Conservation (phyloP, 2,329 filamentous ascomycete species). For the Ciborinia camelliae region DNA sequence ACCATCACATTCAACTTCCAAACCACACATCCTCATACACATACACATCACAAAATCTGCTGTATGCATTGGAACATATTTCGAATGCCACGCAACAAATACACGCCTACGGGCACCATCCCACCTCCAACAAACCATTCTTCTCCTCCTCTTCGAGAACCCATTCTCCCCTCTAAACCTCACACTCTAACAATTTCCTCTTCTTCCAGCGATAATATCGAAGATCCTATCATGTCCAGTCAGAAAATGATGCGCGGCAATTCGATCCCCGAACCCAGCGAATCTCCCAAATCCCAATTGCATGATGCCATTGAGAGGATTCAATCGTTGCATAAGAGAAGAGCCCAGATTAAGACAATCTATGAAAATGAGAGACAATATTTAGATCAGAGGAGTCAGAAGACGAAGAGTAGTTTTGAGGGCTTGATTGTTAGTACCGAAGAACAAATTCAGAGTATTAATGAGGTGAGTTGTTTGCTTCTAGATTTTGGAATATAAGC, state of each 20-base stretch:
- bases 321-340: conserved; percentile 16
- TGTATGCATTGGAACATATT: conserved; percentile 11
- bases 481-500: neutral
- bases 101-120: neutral
- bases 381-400: conserved; percentile 18
- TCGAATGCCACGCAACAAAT: conserved; percentile 19
- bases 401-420: conserved; percentile 19
- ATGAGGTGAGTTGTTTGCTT: conserved; percentile 10
- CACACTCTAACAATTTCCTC: conserved; percentile 8
- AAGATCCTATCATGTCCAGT: conserved; percentile 10
- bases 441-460: conserved; percentile 22
- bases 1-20: neutral
- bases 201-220: conserved; percentile 8
- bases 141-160: conserved; percentile 6
- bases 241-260: conserved; percentile 11
- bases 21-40: neutral
- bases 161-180: conserved; percentile 3
- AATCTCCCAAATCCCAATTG: conserved; percentile 14
- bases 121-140: neutral
- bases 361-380: conserved; percentile 19
- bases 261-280: conserved; percentile 16
- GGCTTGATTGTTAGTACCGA: conserved; percentile 19
- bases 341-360: conserved; percentile 9
- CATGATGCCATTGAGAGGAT: conserved; percentile 19
- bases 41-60: neutral